Conservation (phyloP, 768 basidiomycete genomes). For the Polyporus arcularius region DNA sequence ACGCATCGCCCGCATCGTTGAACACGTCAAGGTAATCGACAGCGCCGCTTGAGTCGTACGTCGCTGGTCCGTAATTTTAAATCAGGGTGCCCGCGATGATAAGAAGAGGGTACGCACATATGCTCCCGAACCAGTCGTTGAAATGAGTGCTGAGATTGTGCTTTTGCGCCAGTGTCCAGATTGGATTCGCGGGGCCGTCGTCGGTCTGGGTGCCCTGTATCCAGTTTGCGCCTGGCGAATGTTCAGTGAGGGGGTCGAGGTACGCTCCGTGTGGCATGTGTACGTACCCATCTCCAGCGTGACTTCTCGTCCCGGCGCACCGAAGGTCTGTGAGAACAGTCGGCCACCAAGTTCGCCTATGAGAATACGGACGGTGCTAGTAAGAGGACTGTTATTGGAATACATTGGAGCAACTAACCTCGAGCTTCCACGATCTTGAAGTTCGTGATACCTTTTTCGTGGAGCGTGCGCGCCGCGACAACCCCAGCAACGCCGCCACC, state of each 20-base stretch:
- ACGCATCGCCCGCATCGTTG: constrained; percentile 41
- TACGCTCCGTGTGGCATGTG: constrained; percentile 10
- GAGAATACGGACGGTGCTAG: background rate
- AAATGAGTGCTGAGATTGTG: constrained; percentile 48
- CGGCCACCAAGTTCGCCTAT: constrained; percentile 54
- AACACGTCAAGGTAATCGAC: constrained; percentile 50
- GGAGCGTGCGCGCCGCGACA: constrained; percentile 60
- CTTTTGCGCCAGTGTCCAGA: constrained; percentile 57
- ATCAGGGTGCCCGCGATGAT: background rate
- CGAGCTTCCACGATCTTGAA: constrained; percentile 45
- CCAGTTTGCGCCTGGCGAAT: constrained; percentile 54
- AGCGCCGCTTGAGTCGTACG: constrained; percentile 52
- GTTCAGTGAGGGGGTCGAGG: background rate
- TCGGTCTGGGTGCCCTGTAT: constrained; percentile 52
- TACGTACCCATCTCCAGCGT: constrained; percentile 40
- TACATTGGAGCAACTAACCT: background rate
- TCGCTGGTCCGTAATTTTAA: constrained; percentile 37
- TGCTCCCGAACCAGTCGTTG: constrained; percentile 44
- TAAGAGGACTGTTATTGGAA: background rate
- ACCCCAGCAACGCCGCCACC: constrained; percentile 54
- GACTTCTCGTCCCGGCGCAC: constrained; percentile 34
- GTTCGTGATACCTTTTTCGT: constrained; percentile 51
- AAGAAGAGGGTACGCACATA: constrained; percentile 38
- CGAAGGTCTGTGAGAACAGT: constrained; percentile 46
- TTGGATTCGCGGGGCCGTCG: constrained; percentile 57